Percentiles rank a stretch among this genome's conserved stretches.
Conservation (phyloP, 331 rosid genomes). For the Pyrus hybrid region DNA sequence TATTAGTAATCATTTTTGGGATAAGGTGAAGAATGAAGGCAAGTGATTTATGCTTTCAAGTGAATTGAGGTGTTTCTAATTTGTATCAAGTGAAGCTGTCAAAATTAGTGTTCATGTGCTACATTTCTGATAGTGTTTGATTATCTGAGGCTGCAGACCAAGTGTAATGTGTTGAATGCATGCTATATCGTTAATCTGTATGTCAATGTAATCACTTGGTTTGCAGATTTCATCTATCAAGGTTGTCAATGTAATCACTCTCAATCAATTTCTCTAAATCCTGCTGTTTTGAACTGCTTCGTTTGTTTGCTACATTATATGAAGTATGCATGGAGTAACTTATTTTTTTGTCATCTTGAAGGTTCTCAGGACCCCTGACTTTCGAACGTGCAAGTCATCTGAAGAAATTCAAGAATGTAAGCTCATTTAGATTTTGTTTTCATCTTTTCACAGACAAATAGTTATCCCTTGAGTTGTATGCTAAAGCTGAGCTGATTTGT, state of each 20-base stretch:
- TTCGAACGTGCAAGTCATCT: slow-evolving; percentile 64
- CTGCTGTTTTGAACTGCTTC: neutral
- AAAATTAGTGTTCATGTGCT: neutral
- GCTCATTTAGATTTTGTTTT: slow-evolving; percentile 13
- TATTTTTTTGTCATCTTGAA: slow-evolving; percentile 30
- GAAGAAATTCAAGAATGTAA: slow-evolving; percentile 76
- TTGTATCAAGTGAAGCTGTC: neutral
- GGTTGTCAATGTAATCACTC: neutral
- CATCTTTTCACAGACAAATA: neutral
- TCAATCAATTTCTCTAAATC: neutral
- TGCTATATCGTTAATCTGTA: neutral
- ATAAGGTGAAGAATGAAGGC: neutral
- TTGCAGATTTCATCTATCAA: too few species aligned
- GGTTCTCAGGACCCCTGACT: slow-evolving; percentile 67
- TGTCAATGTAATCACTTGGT: too few species aligned
- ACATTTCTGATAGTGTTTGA: neutral
- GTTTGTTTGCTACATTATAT: neutral
- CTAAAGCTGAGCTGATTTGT: neutral
- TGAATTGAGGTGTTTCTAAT: neutral
- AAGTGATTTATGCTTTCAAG: neutral
- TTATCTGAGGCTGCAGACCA: neutral
- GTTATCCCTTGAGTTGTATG: neutral
- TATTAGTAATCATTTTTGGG: neutral
- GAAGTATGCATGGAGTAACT: slow-evolving; percentile 10
- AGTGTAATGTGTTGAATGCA: neutral